These are phyloP conservation scores for Fusarium sp. DNA, from an alignment of 2,329 filamentous ascomycete genomes.

Conservation along the genomic window DNA sequence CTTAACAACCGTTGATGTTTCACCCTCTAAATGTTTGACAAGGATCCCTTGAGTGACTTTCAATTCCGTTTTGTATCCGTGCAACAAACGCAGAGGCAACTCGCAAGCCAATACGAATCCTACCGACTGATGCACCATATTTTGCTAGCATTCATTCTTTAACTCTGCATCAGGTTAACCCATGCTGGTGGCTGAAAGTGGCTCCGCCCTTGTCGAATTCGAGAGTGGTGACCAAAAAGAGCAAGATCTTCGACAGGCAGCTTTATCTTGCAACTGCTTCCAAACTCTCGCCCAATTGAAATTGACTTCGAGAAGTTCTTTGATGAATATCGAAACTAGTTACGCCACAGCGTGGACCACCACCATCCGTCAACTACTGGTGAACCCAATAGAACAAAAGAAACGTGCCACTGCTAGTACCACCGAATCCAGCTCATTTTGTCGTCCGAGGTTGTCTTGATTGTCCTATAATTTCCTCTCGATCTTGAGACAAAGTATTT, in stretches of 20 bases:
- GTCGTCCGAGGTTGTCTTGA: not conserved
- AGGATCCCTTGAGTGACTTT: not conserved
- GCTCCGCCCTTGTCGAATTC: not conserved
- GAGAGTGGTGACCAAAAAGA: constrained; percentile 7
- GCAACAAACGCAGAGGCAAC: not conserved
- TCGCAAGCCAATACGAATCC: constrained; percentile 6
- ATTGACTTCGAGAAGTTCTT: constrained; percentile 1
- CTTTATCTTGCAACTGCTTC: constrained; percentile 11
- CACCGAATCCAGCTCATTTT: not conserved
- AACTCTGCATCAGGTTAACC: not conserved
- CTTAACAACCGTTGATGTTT: not conserved
- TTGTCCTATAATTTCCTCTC: constrained; percentile 5
- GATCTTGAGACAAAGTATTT: constrained; percentile 24
- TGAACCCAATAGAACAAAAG: constrained; percentile 4
- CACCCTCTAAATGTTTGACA: not conserved
- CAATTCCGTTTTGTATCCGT: constrained; percentile 16
- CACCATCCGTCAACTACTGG: constrained; percentile 19
- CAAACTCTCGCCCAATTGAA: constrained; percentile 13
- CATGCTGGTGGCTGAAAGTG: constrained; percentile 17
- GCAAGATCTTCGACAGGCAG: constrained; percentile 26
- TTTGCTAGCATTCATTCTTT: constrained; percentile 8
- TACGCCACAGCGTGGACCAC: constrained; percentile 25
- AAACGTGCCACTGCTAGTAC: constrained; percentile 10
- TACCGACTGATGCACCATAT: constrained; percentile 22
- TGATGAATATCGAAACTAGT: not conserved